Evolutionary conservation across 331 rosid genomes (phyloP).

Genomic region (Acacia concinna): DNA sequence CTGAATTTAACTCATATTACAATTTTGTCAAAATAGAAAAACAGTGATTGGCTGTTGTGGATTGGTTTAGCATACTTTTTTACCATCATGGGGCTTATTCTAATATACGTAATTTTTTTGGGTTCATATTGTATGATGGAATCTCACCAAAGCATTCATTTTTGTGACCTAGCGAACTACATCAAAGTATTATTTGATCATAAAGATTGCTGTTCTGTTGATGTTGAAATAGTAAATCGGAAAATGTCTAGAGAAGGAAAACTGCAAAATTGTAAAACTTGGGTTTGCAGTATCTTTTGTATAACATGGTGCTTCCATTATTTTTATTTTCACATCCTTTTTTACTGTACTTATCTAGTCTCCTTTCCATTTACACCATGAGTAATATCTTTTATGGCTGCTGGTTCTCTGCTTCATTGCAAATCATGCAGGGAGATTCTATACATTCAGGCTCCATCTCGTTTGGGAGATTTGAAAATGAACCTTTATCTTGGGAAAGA

Average conservation of each 20-base stretch:
- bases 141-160: neutral
- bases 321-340: neutral
- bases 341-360: neutral
- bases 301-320: neutral
- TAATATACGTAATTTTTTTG: neutral
- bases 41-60: slow-evolving; percentile 17
- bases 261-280: neutral
- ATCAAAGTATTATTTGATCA: neutral
- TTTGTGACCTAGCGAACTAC: neutral
- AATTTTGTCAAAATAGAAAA: neutral
- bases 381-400: slow-evolving; percentile 21
- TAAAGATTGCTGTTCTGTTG: neutral
- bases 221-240: neutral
- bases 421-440: slow-evolving; percentile 61
- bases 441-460: slow-evolving; percentile 80
- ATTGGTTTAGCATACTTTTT: slow-evolving; percentile 5
- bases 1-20: neutral
- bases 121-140: neutral
- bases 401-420: slow-evolving; percentile 25
- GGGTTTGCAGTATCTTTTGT: neutral
- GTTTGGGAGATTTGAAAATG: slow-evolving; percentile 78
- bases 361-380: neutral
- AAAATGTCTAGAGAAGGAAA: neutral
- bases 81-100: neutral
- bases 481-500: slow-evolving; percentile 75